These are phyloP conservation scores for Orbilia blumenaviensis DNA, from an alignment of 2,329 filamentous ascomycete genomes.

Conservation along the genomic window DNA sequence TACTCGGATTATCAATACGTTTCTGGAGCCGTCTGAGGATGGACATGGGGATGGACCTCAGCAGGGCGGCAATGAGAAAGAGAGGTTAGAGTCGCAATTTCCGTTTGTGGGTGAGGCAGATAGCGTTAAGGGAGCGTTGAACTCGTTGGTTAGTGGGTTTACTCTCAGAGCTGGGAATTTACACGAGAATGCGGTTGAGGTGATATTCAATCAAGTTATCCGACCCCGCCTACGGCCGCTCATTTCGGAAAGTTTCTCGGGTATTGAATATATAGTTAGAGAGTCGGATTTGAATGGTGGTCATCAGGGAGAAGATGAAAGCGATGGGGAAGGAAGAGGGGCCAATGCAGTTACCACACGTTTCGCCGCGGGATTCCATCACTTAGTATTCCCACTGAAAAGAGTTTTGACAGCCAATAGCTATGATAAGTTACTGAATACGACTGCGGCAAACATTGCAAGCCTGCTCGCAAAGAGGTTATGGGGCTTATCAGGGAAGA, in stretches of 20 bases:
- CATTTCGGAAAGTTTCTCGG: conserved; percentile 86
- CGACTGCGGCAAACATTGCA: conserved; percentile 78
- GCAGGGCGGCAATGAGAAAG: conserved; percentile 18
- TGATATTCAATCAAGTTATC: conserved; percentile 86
- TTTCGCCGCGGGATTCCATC: conserved; percentile 86
- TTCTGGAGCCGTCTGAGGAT: conserved; percentile 24
- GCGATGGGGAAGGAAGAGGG: conserved; percentile 61
- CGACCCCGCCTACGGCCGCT: conserved; percentile 85
- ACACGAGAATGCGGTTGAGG: conserved; percentile 81
- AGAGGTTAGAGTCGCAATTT: conserved; percentile 72
- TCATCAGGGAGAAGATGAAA: conserved; percentile 62
- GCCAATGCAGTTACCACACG: conserved; percentile 77
- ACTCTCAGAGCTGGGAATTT: conserved; percentile 81
- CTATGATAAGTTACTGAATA: conserved; percentile 77
- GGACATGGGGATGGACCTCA: neutral
- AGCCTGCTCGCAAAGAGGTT: conserved; percentile 86
- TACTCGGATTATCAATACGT: conserved; percentile 78
- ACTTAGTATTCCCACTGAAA: conserved; percentile 82
- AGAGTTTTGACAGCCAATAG: conserved; percentile 82
- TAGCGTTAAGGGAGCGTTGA: conserved; percentile 74
- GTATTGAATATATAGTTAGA: conserved; percentile 82
- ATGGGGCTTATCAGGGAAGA: conserved; percentile 78
- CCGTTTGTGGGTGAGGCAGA: conserved; percentile 79
- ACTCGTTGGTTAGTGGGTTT: conserved; percentile 76
- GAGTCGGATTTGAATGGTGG: conserved; percentile 64